phyloP scores from a whole-genome alignment of 495 filamentous ascomycete species.

The Chlorociboria aeruginascens region DNA sequence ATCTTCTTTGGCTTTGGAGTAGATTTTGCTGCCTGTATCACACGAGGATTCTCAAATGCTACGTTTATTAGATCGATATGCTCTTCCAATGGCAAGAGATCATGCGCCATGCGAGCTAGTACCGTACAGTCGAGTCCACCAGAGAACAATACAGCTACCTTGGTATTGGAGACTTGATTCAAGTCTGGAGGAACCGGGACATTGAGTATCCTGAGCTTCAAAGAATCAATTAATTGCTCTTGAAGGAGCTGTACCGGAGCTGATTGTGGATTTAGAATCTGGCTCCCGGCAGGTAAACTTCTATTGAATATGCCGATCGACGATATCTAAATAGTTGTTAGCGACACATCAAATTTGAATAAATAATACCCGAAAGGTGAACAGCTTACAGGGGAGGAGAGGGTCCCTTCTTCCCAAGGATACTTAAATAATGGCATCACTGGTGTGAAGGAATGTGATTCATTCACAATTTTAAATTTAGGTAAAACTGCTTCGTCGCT shows the following conservation, averaged over 20 bases:
- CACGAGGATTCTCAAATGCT: slow-evolving; percentile 87
- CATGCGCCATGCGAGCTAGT: slow-evolving; percentile 72
- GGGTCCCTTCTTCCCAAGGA: not conserved
- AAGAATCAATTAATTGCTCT: slow-evolving; percentile 47
- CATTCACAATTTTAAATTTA: not conserved
- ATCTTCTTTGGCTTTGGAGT: slow-evolving; percentile 9
- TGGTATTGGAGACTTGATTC: slow-evolving; percentile 25
- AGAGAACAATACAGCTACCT: slow-evolving; percentile 80
- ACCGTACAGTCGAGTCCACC: slow-evolving; percentile 90
- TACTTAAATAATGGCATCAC: not conserved
- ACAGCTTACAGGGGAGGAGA: not conserved
- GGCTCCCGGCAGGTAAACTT: slow-evolving; percentile 8
- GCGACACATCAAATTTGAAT: not conserved
- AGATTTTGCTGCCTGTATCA: slow-evolving; percentile 35
- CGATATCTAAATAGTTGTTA: not conserved
- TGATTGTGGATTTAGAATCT: slow-evolving; percentile 33
- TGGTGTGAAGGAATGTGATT: not conserved
- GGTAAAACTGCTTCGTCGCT: not conserved
- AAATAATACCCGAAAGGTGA: not conserved
- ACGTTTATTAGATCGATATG: slow-evolving; percentile 87
- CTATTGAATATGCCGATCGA: slow-evolving; percentile 14
- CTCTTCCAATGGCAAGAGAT: slow-evolving; percentile 54
- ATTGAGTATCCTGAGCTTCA: slow-evolving; percentile 51
- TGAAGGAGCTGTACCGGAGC: slow-evolving; percentile 43
- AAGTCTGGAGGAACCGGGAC: slow-evolving; percentile 47